phyloP scores from a whole-genome alignment of 192 early-diverging fungal genomes.

The Podila epicladia region DNA sequence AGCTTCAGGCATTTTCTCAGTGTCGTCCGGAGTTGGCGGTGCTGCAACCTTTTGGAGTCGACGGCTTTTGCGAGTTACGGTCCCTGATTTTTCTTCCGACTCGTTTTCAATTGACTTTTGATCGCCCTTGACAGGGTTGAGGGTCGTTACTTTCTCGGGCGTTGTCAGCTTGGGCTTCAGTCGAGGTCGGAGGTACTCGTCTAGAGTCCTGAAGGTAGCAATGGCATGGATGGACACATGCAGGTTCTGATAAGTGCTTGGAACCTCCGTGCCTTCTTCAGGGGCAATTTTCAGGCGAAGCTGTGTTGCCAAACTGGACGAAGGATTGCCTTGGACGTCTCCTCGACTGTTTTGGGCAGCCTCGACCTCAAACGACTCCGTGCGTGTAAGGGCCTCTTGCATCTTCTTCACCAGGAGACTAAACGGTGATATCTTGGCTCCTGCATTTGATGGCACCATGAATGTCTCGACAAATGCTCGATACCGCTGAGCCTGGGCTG shows the following conservation, averaged over 20 bases:
- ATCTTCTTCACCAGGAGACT: conserved; percentile 68
- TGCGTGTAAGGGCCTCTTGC: conserved; percentile 75
- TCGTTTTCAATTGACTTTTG: conserved; percentile 6
- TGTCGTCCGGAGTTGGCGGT: not conserved
- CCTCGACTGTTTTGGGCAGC: conserved; percentile 35
- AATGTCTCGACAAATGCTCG: conserved; percentile 45
- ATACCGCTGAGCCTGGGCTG: conserved; percentile 42
- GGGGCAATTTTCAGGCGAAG: conserved; percentile 72
- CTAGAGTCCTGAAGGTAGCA: conserved; percentile 81
- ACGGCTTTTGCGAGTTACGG: not conserved
- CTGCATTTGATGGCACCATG: conserved; percentile 14
- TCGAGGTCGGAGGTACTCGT: conserved; percentile 80
- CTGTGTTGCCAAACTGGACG: conserved; percentile 80
- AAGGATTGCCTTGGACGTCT: conserved; percentile 55
- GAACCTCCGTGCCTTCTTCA: conserved; percentile 54
- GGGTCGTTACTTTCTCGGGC: conserved; percentile 9
- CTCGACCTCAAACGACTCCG: conserved; percentile 76
- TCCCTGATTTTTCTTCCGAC: conserved; percentile 5
- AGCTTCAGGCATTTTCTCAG: not conserved
- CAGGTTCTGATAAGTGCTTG: conserved; percentile 59
- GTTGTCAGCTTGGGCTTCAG: conserved; percentile 48
- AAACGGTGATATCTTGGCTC: conserved; percentile 30
- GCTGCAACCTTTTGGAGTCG: not conserved
- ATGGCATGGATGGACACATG: conserved; percentile 88
- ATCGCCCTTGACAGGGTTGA: not conserved